Evolutionary conservation across 2,329 filamentous ascomycete genomes (phyloP).

Genomic region (Penicillium fuscoglaucum): DNA sequence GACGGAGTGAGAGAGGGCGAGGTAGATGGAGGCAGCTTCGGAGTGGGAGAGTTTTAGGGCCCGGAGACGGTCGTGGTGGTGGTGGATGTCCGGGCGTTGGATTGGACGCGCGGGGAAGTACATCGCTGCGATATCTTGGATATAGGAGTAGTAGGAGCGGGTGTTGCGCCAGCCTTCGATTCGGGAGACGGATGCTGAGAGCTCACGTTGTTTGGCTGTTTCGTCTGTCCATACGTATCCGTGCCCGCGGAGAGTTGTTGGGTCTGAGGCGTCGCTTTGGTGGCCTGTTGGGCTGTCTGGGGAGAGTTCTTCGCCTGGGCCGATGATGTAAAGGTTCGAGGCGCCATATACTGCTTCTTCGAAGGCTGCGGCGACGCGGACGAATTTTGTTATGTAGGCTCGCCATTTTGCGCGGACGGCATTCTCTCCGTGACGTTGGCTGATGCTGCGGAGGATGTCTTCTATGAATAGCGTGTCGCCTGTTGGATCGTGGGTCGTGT

Average conservation of each 20-base stretch:
- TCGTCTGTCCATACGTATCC: slow-evolving; percentile 96
- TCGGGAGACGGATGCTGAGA: slow-evolving; percentile 85
- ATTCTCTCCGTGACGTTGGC: slow-evolving; percentile 81
- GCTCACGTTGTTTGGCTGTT: slow-evolving; percentile 73
- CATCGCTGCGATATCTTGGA: slow-evolving; percentile 63
- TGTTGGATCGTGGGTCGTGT: slow-evolving; percentile 63
- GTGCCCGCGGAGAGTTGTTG: slow-evolving; percentile 69
- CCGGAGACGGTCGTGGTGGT: slow-evolving; percentile 88
- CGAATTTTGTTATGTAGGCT: slow-evolving; percentile 92
- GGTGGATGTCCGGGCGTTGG: slow-evolving; percentile 68
- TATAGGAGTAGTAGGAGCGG: slow-evolving; percentile 91
- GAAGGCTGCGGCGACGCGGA: slow-evolving; percentile 86
- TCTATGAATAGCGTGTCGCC: slow-evolving; percentile 89
- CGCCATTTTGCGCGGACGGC: slow-evolving; percentile 91
- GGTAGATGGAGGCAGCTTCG: slow-evolving; percentile 80
- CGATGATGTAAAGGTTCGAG: slow-evolving; percentile 77
- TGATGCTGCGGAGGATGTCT: slow-evolving; percentile 78
- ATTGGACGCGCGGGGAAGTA: slow-evolving; percentile 42
- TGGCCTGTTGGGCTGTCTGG: slow-evolving; percentile 53
- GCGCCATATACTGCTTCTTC: slow-evolving; percentile 95
- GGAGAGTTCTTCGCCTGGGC: slow-evolving; percentile 63
- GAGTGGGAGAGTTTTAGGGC: slow-evolving; percentile 74
- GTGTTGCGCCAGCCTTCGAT: slow-evolving; percentile 98
- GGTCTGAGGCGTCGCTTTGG: slow-evolving; percentile 37
- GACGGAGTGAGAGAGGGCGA: slow-evolving; percentile 73